Evolutionary conservation across 805 yeast genomes (phyloP), one percentile per base, ranked within the genome.

Genomic region (Tetrapisispora taiwanensis): DNA sequence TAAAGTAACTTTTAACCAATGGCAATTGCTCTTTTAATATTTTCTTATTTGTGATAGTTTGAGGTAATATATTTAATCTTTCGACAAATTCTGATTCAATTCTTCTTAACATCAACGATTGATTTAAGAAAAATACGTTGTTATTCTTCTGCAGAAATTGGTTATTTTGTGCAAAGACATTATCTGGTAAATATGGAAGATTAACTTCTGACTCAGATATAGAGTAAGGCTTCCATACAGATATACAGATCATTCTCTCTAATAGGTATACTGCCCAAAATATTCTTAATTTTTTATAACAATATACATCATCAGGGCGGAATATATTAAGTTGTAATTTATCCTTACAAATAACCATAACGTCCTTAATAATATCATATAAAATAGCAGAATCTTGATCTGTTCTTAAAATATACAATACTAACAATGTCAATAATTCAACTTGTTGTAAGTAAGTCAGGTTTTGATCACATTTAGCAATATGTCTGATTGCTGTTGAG

Each of bases 261-360:
- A 77, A 53, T 12, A 76, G 54, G 53, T 78, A 79, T 13, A 74
- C 73, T 54, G 80, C 75, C 85, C 85, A 79, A 63, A 80, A 79
- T 15, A 76, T 60, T 49, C 83, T 67, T 60, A 76, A 59, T 52
- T 68, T 71, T 43, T 67, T 65, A 47, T 70, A 69, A 9, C 56
- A 55, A 43, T 44, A 46, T 6, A 52, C 46, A 39, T 53, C 60
- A 7, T 54, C 46, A 1, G 59, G 50, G 15, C 50, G 49, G 55
- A 59, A 59, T 17, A 47, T 48, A 45, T 61, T 61, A 27, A 61
- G 36, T 26, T 52, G 50, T 32, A 63, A 42, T 32, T 54, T 49
- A 20, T 59, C 50, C 36, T 54, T 55, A 49, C 75, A 73, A 10
- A 73, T 59, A 22, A 60, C 56, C 70, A 76, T 68, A 5, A 79